These are phyloP conservation scores for Naganishia randhawae DNA, from an alignment of 768 basidiomycete species.

Conservation along the genomic window DNA sequence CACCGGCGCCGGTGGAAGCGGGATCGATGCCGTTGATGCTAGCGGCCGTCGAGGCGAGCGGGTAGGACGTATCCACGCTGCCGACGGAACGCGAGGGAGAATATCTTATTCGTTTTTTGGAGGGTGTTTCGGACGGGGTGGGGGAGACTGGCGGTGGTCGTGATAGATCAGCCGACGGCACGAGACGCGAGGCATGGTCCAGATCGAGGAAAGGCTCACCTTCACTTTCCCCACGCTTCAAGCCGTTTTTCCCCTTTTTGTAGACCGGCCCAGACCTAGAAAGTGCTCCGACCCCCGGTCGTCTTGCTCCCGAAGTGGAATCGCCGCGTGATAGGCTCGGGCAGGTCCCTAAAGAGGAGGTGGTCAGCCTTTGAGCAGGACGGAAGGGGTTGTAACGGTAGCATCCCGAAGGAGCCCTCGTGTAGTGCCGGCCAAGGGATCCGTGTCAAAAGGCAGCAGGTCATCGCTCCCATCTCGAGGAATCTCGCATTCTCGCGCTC, in stretches of 20 bases:
- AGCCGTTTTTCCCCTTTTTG: constrained; percentile 17
- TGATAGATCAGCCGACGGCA: neutral
- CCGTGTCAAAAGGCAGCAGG: too few relatives aligned
- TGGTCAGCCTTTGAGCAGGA: neutral
- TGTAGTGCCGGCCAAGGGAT: too few relatives aligned
- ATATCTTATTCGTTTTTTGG: constrained; percentile 4
- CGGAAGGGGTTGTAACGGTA: neutral
- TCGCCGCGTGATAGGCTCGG: neutral
- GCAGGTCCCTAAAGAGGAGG: neutral
- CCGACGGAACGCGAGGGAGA: constrained; percentile 4
- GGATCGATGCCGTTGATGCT: neutral
- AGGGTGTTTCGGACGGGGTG: constrained; percentile 10
- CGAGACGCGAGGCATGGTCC: neutral
- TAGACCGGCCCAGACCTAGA: neutral
- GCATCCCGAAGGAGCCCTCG: too few relatives aligned
- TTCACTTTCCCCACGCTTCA: constrained; percentile 13
- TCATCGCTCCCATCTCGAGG: too few relatives aligned
- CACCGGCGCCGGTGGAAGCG: neutral
- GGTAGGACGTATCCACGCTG: constrained; percentile 9
- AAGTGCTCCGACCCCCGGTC: neutral
- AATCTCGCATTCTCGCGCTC: neutral
- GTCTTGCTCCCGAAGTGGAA: neutral
- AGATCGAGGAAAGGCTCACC: neutral
- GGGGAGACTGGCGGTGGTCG: neutral
- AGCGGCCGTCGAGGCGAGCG: neutral